These are phyloP conservation scores for Amoeboaphelidium protococcarum DNA, from an alignment of 371 early-diverging fungal genomes.

Conservation along the genomic window DNA sequence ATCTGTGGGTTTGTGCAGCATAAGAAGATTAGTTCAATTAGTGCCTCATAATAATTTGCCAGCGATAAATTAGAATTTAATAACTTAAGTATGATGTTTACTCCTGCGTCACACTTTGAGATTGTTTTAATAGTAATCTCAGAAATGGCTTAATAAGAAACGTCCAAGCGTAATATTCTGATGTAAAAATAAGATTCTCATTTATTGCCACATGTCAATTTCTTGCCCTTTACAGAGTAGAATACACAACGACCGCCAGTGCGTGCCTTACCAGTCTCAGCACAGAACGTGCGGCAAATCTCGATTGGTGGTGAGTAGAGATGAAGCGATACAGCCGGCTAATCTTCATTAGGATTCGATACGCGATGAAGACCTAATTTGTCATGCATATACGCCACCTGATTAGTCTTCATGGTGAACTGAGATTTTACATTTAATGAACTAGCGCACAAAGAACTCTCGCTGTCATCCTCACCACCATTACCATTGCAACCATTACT, in stretches of 20 bases:
- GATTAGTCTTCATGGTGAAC: slow-evolving; percentile 23
- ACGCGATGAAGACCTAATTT: slow-evolving; percentile 67
- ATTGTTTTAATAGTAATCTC: too few species aligned
- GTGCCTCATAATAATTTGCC: too few species aligned
- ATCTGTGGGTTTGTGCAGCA: too few species aligned
- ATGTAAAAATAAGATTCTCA: too few species aligned
- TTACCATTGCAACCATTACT: background rate
- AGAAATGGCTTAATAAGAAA: too few species aligned
- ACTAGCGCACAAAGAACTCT: slow-evolving; percentile 8
- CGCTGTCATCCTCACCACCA: background rate
- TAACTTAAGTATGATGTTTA: too few species aligned
- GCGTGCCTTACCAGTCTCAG: slow-evolving; percentile 34
- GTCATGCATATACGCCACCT: slow-evolving; percentile 72
- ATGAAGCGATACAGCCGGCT: slow-evolving; percentile 56
- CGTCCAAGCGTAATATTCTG: too few species aligned
- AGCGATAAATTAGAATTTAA: too few species aligned
- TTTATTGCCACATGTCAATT: too few species aligned
- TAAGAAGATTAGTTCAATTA: too few species aligned
- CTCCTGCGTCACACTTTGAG: too few species aligned
- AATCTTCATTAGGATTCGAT: slow-evolving; percentile 29
- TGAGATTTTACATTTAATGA: slow-evolving; percentile 14
- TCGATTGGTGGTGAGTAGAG: slow-evolving; percentile 73
- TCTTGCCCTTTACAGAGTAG: slow-evolving; percentile 25
- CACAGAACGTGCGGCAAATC: slow-evolving; percentile 55
- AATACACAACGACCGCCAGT: slow-evolving; percentile 36